These are phyloP conservation scores for Xylaria castorea DNA, from an alignment of 495 filamentous ascomycete genomes.

Conservation along the genomic window DNA sequence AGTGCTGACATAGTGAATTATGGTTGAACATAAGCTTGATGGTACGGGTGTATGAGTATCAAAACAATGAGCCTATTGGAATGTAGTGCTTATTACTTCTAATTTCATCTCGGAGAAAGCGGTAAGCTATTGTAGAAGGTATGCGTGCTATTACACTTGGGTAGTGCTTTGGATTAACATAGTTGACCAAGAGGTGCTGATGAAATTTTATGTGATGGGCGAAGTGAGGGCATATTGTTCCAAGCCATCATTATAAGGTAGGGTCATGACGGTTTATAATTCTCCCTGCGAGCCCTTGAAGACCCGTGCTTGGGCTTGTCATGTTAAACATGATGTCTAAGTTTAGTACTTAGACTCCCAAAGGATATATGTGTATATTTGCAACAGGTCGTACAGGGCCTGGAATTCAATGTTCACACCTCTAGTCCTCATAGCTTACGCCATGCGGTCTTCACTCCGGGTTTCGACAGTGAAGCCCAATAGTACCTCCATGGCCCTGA, in stretches of 20 bases:
- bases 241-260: background rate
- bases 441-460: background rate
- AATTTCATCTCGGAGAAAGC: background rate
- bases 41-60: background rate
- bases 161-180: background rate
- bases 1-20: background rate
- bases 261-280: background rate
- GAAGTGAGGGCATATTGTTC: background rate
- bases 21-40: background rate
- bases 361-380: slow-evolving; percentile 2
- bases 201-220: background rate
- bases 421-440: background rate
- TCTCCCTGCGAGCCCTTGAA: background rate
- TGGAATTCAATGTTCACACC: background rate
- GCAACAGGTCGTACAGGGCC: background rate
- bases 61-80: background rate
- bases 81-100: background rate
- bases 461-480: background rate
- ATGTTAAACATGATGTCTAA: slow-evolving; percentile 1
- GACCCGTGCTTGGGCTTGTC: background rate
- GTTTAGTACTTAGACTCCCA: background rate
- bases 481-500: background rate
- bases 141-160: background rate
- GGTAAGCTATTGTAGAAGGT: background rate
- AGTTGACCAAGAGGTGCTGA: background rate